Evolutionary conservation across 2,329 filamentous ascomycete genomes (phyloP).

Genomic region (Diaporthe citriasiana): DNA sequence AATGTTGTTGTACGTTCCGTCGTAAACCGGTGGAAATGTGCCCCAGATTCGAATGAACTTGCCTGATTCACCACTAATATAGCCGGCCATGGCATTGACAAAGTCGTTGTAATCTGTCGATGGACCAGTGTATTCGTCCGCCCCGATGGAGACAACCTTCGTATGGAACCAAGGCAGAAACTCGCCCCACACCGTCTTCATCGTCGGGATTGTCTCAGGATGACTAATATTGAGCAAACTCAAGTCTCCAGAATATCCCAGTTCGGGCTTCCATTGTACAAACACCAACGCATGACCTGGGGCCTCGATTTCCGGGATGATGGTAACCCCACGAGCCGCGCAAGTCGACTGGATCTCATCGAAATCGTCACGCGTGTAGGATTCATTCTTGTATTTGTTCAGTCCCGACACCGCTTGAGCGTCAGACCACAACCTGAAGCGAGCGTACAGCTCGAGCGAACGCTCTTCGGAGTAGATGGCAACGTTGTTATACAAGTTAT

Average conservation of each 20-base stretch:
- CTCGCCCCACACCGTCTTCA: conserved; percentile 66
- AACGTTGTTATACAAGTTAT: conserved; percentile 67
- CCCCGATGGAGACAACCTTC: conserved; percentile 69
- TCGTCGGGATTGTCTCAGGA: conserved; percentile 65
- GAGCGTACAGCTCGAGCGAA: conserved; percentile 65
- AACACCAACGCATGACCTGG: conserved; percentile 70
- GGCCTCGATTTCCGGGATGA: conserved; percentile 72
- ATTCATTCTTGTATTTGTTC: conserved; percentile 66
- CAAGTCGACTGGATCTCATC: conserved; percentile 66
- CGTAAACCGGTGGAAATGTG: conserved; percentile 61
- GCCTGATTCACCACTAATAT: conserved; percentile 55
- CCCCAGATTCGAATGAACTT: conserved; percentile 70
- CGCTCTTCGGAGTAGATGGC: conserved; percentile 61
- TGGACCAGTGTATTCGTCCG: conserved; percentile 66
- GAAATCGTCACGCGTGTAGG: conserved; percentile 65
- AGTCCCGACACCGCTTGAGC: conserved; percentile 61
- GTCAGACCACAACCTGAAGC: conserved; percentile 68
- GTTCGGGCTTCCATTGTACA: conserved; percentile 71
- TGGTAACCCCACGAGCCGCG: conserved; percentile 67
- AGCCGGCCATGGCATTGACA: conserved; percentile 65
- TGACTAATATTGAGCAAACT: conserved; percentile 69
- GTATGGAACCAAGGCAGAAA: conserved; percentile 70
- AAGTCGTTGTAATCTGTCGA: conserved; percentile 65
- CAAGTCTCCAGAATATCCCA: conserved; percentile 61
- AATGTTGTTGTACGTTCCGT: conserved; percentile 53